These are phyloP conservation scores for Prunus salicina DNA, from an alignment of 306 rosid genomes.

Conservation along the genomic window DNA sequence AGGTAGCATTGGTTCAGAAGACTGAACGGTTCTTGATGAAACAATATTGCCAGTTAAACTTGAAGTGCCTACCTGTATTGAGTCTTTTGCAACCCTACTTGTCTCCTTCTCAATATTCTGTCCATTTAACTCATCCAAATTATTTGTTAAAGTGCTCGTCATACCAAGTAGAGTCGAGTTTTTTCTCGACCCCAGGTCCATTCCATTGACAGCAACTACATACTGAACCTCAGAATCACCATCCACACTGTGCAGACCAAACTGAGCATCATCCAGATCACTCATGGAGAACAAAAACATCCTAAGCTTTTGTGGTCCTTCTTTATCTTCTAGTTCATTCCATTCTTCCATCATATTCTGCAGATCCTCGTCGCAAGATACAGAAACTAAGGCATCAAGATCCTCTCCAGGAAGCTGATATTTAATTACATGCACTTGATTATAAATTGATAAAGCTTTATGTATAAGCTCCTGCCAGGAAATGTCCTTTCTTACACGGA, in stretches of 20 bases:
- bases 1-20: constrained; percentile 38
- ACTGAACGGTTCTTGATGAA: constrained; percentile 26
- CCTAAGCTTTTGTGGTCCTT: constrained; percentile 58
- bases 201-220: constrained; percentile 78
- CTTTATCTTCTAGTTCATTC: constrained; percentile 43
- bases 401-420: constrained; percentile 98
- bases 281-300: constrained; percentile 60
- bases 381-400: constrained; percentile 89
- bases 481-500: constrained; percentile 63
- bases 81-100: constrained; percentile 28
- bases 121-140: constrained; percentile 34
- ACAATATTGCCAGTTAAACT: constrained; percentile 31
- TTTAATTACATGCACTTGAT: constrained; percentile 55
- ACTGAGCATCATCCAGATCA: constrained; percentile 67
- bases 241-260: constrained; percentile 50
- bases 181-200: constrained; percentile 60
- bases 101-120: constrained; percentile 41
- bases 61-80: constrained; percentile 24
- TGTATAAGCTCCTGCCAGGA: constrained; percentile 69
- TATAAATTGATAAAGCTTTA: constrained; percentile 54
- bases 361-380: constrained; percentile 74
- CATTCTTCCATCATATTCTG: constrained; percentile 86
- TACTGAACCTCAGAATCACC: constrained; percentile 66
- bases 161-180: constrained; percentile 38
- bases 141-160: constrained; percentile 41